Base-by-base conservation (phyloP, 1,284 basidiomycete species). In the Pholiota adiposa region DNA sequence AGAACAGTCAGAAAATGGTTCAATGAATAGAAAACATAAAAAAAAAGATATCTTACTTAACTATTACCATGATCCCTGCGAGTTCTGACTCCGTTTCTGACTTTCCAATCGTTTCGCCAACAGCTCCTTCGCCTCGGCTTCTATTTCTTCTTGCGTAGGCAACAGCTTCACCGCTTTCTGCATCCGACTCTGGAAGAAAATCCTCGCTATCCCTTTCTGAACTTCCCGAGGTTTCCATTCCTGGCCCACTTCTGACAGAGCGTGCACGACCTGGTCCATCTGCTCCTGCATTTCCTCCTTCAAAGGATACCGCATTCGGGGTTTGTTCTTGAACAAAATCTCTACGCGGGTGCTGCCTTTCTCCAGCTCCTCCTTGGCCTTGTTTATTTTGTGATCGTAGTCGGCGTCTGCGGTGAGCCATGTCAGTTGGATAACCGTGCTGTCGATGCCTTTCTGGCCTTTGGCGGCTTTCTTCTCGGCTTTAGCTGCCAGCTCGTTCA, bases 351-450 rank as follows among this genome's bases (percentile, higher is more conserved):
- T 75, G 38, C 58, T 66, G 1, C 88, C 88, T 60, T 85, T 84
- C 65, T 79, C 81, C 56, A 94, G 74, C 49, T 88, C 83, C 54
- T 82, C 75, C 48, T 78, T 75, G 9, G 80, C 84, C 70, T 87
- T 88, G 61, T 76, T 78, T 36, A 94, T 64, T 70, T 93, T 94
- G 72, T 89, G 88, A 38, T 77, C 77, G 16, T 89, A 67, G 67
- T 94, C 92, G 16, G 79, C 83, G 21, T 72, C 63, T 8, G 77
- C 84, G 23, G 87, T 83, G 8, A 77, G 79, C 89, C 90, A 94
- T 5, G 87, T 86, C 58, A 94, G 69, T 73, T 91, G 89, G 3
- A 92, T 77, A 76, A 93, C 89, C 76, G 93, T 93, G 58, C 75
- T 70, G 54, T 62, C 41, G 31, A 64, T 38, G 50, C 54, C 56